Evolutionary conservation across 805 yeast species (phyloP).

Genomic region (Priceomyces melissophilus): DNA sequence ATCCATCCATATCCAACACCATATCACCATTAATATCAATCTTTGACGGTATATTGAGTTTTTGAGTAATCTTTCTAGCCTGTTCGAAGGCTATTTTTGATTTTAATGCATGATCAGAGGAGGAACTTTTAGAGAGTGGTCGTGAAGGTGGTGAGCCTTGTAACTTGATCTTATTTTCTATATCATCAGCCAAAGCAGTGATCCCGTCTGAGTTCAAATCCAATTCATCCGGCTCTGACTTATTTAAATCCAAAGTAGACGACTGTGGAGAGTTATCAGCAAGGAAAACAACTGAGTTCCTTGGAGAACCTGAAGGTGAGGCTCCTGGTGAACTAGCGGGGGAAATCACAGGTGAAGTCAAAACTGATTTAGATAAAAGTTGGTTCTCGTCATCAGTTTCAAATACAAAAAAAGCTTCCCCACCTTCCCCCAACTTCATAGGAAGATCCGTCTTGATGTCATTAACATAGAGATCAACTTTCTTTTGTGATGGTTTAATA

Average conservation of each 20-base stretch:
- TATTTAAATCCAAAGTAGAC: constrained; percentile 10
- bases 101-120: constrained; percentile 22
- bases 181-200: constrained; percentile 16
- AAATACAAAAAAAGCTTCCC: constrained; percentile 96
- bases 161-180: constrained; percentile 29
- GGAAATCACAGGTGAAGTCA: constrained; percentile 82
- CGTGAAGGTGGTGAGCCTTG: constrained; percentile 13
- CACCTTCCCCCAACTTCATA: constrained; percentile 96
- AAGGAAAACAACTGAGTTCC: constrained; percentile 6
- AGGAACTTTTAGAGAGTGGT: constrained; percentile 11
- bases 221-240: constrained; percentile 31
- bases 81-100: constrained; percentile 50
- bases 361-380: constrained; percentile 69
- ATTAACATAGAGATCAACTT: constrained; percentile 84
- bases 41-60: constrained; percentile 81
- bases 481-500: constrained; percentile 91
- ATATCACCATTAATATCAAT: constrained; percentile 88
- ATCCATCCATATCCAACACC: constrained; percentile 91
- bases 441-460: constrained; percentile 78
- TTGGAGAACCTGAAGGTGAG: constrained; percentile 24
- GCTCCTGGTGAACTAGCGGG: constrained; percentile 61
- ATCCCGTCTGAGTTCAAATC: constrained; percentile 22
- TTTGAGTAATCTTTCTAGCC: constrained; percentile 61
- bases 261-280: constrained; percentile 6
- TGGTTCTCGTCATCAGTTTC: constrained; percentile 61